These are phyloP conservation scores for Chiua sp. DNA, from an alignment of 1,284 basidiomycete species.

Conservation along the genomic window DNA sequence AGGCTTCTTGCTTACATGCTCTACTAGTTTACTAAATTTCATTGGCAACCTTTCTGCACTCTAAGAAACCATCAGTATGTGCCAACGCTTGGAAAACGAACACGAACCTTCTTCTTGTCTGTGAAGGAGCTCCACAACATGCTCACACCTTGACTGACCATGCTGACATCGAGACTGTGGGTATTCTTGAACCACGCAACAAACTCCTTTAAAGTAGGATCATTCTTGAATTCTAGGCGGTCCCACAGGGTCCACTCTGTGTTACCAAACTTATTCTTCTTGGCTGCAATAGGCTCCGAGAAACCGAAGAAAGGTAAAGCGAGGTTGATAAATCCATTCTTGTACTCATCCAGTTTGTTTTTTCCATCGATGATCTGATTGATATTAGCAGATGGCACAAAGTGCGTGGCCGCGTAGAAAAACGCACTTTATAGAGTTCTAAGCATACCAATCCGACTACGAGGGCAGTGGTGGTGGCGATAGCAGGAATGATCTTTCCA, in stretches of 20 bases:
- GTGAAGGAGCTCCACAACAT: conserved; percentile 98
- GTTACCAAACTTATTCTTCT: conserved; percentile 86
- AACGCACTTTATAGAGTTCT: conserved; percentile 91
- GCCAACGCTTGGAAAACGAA: neutral
- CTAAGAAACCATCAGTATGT: conserved; percentile 44
- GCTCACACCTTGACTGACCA: conserved; percentile 97
- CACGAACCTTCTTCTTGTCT: conserved; percentile 83
- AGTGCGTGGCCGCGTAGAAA: neutral
- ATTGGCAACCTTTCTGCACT: conserved; percentile 87
- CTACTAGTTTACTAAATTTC: conserved; percentile 92
- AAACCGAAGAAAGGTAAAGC: conserved; percentile 99
- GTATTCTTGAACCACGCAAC: conserved; percentile 85
- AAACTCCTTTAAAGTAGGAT: conserved; percentile 91
- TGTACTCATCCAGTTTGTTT: conserved; percentile 92
- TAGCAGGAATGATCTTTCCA: conserved; percentile 99
- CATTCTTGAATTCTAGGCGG: conserved; percentile 90
- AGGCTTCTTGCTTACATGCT: conserved; percentile 93
- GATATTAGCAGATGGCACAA: conserved; percentile 7
- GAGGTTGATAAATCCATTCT: conserved; percentile 98
- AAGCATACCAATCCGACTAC: conserved; percentile 96
- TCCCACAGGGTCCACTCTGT: conserved; percentile 99
- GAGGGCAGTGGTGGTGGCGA: conserved; percentile 97
- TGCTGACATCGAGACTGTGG: conserved; percentile 90
- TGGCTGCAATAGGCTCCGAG: conserved; percentile 96
- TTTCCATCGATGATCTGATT: conserved; percentile 92